These are phyloP conservation scores for Jacaranda mimosifolia DNA, from an alignment of 257 asterid genomes.

Conservation along the genomic window DNA sequence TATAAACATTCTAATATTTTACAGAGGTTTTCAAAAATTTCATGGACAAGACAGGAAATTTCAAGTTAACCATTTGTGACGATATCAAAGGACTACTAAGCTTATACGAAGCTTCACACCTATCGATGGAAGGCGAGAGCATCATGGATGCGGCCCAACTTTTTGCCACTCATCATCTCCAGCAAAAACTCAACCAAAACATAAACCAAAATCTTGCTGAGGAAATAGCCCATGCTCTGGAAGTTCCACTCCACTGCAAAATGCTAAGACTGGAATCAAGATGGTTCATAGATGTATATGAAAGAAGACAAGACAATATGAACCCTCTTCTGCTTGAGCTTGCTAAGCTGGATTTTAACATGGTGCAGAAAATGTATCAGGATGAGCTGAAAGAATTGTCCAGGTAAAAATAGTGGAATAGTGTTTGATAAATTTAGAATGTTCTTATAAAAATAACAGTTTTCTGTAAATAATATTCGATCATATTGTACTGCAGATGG, in stretches of 20 bases:
- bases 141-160: conserved; percentile 39
- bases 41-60: conserved; percentile 38
- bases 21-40: conserved; percentile 44
- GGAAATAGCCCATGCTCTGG: conserved; percentile 44
- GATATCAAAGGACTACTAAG: conserved; percentile 38
- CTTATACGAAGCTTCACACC: conserved; percentile 49
- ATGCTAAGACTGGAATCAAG: conserved; percentile 41
- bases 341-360: conserved; percentile 51
- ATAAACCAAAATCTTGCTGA: conserved; percentile 15
- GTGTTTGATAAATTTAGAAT: not conserved
- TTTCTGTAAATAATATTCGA: too few relatives aligned
- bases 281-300: conserved; percentile 42
- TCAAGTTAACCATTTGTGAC: conserved; percentile 17
- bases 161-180: conserved; percentile 32
- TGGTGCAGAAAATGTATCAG: conserved; percentile 39
- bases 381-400: conserved; percentile 48
- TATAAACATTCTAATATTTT: not conserved
- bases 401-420: not conserved
- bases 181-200: conserved; percentile 20
- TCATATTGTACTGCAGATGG: conserved; percentile 38
- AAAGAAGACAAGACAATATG: conserved; percentile 2
- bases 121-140: conserved; percentile 40
- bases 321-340: conserved; percentile 44
- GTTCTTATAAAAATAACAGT: not conserved
- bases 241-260: conserved; percentile 46